phyloP scores from a whole-genome alignment of 805 yeast species.

The Jamesozyma lodderae region DNA sequence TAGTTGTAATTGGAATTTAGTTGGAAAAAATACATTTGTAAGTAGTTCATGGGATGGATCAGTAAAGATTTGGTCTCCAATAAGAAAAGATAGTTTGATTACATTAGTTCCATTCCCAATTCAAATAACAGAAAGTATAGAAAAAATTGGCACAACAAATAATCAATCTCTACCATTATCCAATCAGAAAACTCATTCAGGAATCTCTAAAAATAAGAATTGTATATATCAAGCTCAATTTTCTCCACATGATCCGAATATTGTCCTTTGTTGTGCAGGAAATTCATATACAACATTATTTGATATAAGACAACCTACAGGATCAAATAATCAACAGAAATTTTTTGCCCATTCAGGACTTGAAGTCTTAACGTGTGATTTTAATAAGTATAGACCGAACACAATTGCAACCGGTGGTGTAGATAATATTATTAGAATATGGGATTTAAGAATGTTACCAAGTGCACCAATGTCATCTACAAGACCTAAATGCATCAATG shows the following conservation, averaged over 20 bases:
- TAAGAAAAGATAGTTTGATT: slow-evolving; percentile 44
- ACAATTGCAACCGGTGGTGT: slow-evolving; percentile 88
- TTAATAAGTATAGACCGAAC: slow-evolving; percentile 79
- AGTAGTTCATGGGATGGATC: slow-evolving; percentile 91
- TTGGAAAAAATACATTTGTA: slow-evolving; percentile 58
- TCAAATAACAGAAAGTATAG: slow-evolving; percentile 15
- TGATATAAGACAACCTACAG: slow-evolving; percentile 68
- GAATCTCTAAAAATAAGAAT: slow-evolving; percentile 34
- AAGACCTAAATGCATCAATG: slow-evolving; percentile 53
- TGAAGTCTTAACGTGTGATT: slow-evolving; percentile 75
- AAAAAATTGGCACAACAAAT: slow-evolving; percentile 5
- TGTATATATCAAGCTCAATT: slow-evolving; percentile 76
- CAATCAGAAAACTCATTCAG: slow-evolving; percentile 18
- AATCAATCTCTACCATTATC: slow-evolving; percentile 25
- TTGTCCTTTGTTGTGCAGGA: slow-evolving; percentile 62
- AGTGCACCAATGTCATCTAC: neutral
- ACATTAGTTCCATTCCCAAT: slow-evolving; percentile 39
- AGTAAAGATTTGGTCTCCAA: slow-evolving; percentile 70
- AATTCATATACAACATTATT: slow-evolving; percentile 66
- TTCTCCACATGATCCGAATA: slow-evolving; percentile 75
- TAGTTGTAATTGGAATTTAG: slow-evolving; percentile 63
- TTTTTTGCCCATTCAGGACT: slow-evolving; percentile 70
- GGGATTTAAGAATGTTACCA: slow-evolving; percentile 70
- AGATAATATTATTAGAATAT: slow-evolving; percentile 70
- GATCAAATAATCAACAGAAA: slow-evolving; percentile 38